Evolutionary conservation across 192 early-diverging fungal genomes (phyloP).

Genomic region (Borealophlyctis nickersoniae): DNA sequence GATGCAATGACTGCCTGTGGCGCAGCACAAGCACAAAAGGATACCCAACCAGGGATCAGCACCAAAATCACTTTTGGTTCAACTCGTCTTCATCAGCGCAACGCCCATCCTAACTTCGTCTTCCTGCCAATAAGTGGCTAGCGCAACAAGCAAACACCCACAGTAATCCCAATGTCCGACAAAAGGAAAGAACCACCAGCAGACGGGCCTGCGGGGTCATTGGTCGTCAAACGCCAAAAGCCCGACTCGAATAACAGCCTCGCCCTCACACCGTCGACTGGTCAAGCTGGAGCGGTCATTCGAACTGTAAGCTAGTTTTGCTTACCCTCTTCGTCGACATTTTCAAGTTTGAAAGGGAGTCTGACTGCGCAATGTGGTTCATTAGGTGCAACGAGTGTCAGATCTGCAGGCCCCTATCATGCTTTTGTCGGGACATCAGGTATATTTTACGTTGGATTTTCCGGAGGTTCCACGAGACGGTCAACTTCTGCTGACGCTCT

Average conservation of each 20-base stretch:
- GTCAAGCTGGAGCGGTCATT: conserved; percentile 20
- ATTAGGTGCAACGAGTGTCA: conserved; percentile 63
- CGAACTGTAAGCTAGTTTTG: conserved; percentile 15
- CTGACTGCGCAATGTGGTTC: background rate
- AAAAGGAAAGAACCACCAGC: conserved; percentile 25
- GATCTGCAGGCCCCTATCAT: conserved; percentile 81
- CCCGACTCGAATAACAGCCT: background rate
- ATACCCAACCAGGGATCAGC: too few relatives aligned
- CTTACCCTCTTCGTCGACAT: conserved; percentile 6
- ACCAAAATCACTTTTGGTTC: too few relatives aligned
- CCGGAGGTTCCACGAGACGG: too few relatives aligned
- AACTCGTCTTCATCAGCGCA: too few relatives aligned
- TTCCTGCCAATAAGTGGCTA: too few relatives aligned
- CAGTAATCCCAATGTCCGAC: conserved; percentile 9
- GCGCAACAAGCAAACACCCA: too few relatives aligned
- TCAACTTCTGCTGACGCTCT: background rate
- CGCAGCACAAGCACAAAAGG: too few relatives aligned
- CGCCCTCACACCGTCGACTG: background rate
- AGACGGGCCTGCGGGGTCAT: background rate
- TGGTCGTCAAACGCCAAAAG: conserved; percentile 6
- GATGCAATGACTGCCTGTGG: too few relatives aligned
- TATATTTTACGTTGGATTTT: too few relatives aligned
- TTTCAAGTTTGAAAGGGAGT: background rate
- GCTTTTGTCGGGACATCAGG: conserved; percentile 75
- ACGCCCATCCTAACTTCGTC: too few relatives aligned